These are phyloP conservation scores for Sporisorium graminicola DNA, from an alignment of 1,284 basidiomycete species.

Conservation along the genomic window DNA sequence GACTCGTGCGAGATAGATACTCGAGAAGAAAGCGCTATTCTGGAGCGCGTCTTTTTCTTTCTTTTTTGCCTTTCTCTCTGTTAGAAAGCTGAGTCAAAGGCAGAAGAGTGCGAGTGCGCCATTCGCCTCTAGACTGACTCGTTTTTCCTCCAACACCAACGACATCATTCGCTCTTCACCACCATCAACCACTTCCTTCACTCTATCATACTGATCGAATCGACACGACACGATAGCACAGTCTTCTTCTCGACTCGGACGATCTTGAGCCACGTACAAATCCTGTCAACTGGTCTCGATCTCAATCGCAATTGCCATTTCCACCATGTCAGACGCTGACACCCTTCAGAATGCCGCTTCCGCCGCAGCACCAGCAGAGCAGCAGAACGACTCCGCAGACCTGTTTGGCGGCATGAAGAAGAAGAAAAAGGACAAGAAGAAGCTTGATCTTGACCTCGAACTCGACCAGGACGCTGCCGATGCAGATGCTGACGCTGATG, in stretches of 20 bases:
- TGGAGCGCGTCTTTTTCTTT: conserved; percentile 6
- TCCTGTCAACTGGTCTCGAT: not conserved
- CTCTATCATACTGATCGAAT: not conserved
- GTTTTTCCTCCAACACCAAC: not conserved
- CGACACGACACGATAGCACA: conserved; percentile 1
- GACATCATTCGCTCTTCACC: not conserved
- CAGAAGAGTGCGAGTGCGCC: not conserved
- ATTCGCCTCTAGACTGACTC: not conserved
- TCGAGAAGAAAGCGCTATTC: conserved; percentile 75
- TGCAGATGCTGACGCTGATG: conserved; percentile 53
- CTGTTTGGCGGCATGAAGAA: conserved; percentile 91
- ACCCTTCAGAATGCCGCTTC: conserved; percentile 28
- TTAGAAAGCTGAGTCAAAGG: conserved; percentile 16
- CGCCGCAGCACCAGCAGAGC: conserved; percentile 18
- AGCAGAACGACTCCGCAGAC: conserved; percentile 78
- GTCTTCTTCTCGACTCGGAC: not conserved
- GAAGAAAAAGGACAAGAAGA: conserved; percentile 89
- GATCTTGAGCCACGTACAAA: not conserved
- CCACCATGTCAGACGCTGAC: conserved; percentile 35
- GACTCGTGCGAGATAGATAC: conserved; percentile 18
- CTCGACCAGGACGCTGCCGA: conserved; percentile 56
- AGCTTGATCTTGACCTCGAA: conserved; percentile 78
- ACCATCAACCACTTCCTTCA: not conserved
- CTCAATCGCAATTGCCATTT: not conserved
- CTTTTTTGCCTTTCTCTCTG: not conserved